Evolutionary conservation across 371 early-diverging fungal genomes (phyloP).

Genomic region (Mortierella sp.): DNA sequence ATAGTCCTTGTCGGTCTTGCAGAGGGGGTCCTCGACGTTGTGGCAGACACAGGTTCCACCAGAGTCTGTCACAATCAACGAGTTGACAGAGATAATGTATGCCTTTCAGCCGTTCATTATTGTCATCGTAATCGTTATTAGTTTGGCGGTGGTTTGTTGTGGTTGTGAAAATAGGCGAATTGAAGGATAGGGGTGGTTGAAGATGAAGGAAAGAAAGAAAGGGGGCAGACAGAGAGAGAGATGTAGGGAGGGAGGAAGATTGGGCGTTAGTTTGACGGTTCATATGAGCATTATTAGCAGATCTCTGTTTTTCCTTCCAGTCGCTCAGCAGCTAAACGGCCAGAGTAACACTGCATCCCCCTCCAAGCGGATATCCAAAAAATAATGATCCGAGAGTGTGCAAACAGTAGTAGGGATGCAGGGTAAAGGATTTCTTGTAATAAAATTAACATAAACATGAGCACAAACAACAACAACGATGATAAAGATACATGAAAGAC

Average conservation of each 20-base stretch:
- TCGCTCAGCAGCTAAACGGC: slow-evolving; percentile 9
- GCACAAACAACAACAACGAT: not conserved
- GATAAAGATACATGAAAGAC: not conserved
- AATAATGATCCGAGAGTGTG: not conserved
- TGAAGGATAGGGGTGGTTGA: not conserved
- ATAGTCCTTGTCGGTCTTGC: slow-evolving; percentile 66
- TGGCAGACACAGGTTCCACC: slow-evolving; percentile 83
- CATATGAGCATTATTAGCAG: slow-evolving; percentile 1
- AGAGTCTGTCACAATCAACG: slow-evolving; percentile 78
- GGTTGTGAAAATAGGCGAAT: not conserved
- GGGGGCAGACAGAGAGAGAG: not conserved
- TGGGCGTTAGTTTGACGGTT: slow-evolving; percentile 4
- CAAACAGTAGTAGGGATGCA: not conserved
- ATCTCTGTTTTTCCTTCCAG: not conserved
- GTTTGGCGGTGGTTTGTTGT: no score
- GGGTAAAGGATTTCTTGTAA: not conserved
- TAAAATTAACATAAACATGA: not conserved
- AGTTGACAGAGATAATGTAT: slow-evolving; percentile 81
- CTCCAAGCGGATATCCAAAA: slow-evolving; percentile 5
- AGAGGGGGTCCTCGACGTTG: slow-evolving; percentile 31
- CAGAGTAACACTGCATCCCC: not conserved
- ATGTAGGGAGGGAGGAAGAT: not conserved
- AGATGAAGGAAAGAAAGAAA: not conserved
- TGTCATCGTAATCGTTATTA: not conserved
- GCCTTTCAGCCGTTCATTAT: slow-evolving; percentile 50